Conservation (phyloP, 2,329 filamentous ascomycete species). For the Fusarium praegraminearum region DNA sequence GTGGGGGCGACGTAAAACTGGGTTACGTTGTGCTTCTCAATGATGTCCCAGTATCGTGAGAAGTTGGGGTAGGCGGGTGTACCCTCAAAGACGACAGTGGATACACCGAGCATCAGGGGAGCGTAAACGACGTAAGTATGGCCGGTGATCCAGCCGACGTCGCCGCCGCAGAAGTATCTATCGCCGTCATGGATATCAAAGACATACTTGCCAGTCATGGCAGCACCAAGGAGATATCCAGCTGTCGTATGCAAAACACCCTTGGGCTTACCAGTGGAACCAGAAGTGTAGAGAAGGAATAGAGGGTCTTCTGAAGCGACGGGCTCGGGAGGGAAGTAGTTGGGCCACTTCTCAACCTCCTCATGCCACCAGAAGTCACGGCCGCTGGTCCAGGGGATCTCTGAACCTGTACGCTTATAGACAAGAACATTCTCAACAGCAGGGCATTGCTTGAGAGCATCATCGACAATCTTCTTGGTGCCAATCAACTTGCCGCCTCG, state of each 20-base stretch:
- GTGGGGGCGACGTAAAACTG: conserved; percentile 99
- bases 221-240: conserved; percentile 94
- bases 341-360: conserved; percentile 95
- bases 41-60: conserved; percentile 98
- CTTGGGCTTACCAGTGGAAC: conserved; percentile 98
- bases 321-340: conserved; percentile 88
- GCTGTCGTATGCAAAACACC: conserved; percentile 98
- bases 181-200: conserved; percentile 97
- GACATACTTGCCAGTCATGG: conserved; percentile 96
- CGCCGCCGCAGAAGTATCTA: conserved; percentile 96
- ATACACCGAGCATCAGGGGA: conserved; percentile 89
- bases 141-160: conserved; percentile 99
- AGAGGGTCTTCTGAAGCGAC: conserved; percentile 96
- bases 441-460: conserved; percentile 95
- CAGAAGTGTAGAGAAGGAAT: conserved; percentile 97
- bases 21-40: conserved; percentile 93
- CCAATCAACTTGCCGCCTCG: conserved; percentile 96
- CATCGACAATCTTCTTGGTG: conserved; percentile 99
- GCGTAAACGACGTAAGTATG: conserved; percentile 99
- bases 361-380: conserved; percentile 99
- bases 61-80: conserved; percentile 98
- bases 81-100: conserved; percentile 97
- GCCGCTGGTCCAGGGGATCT: conserved; percentile 89
- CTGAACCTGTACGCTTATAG: conserved; percentile 93
- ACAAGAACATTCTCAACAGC: conserved; percentile 88